Evolutionary conservation across 176 grass and related monocot species (phyloP).

Genomic region (Rhynchospora tenuis): DNA sequence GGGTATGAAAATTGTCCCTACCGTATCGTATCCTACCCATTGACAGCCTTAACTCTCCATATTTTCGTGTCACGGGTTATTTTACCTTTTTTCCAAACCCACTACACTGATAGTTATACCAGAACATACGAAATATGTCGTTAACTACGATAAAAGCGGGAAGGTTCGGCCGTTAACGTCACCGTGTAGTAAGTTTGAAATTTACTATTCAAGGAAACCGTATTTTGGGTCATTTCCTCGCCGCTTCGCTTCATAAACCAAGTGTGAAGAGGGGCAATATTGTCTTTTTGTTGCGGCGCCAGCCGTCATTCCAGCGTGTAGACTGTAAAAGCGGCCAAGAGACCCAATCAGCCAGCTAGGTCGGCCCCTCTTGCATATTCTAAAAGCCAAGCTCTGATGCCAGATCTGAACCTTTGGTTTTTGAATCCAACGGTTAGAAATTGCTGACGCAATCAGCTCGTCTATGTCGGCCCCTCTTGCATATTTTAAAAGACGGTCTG

Average conservation of each 20-base stretch:
- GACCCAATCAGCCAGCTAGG: not conserved
- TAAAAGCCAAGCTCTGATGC: not conserved
- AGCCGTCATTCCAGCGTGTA: conserved; percentile 22
- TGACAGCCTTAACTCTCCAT: too few relatives aligned
- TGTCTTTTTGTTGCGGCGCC: not conserved
- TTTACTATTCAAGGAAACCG: not conserved
- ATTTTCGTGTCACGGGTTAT: not conserved
- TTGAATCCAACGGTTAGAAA: not conserved
- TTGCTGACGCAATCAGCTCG: not conserved
- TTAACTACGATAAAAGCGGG: not conserved
- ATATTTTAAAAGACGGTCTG: not conserved
- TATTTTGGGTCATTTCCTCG: not conserved
- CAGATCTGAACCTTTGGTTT: not conserved
- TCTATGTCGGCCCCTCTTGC: not conserved
- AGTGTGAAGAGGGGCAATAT: not conserved
- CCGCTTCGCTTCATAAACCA: not conserved
- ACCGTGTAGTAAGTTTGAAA: conserved; percentile 8
- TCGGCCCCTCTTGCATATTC: not conserved
- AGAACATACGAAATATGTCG: not conserved
- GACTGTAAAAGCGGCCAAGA: conserved; percentile 9
- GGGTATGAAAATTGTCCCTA: too few relatives aligned
- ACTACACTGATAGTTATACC: not conserved
- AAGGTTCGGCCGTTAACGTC: conserved; percentile 21
- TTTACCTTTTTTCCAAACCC: not conserved
- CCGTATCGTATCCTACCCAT: too few relatives aligned